Evolutionary conservation across 2,329 filamentous ascomycete species (phyloP).

Genomic region (Myrmaecium sp.): DNA sequence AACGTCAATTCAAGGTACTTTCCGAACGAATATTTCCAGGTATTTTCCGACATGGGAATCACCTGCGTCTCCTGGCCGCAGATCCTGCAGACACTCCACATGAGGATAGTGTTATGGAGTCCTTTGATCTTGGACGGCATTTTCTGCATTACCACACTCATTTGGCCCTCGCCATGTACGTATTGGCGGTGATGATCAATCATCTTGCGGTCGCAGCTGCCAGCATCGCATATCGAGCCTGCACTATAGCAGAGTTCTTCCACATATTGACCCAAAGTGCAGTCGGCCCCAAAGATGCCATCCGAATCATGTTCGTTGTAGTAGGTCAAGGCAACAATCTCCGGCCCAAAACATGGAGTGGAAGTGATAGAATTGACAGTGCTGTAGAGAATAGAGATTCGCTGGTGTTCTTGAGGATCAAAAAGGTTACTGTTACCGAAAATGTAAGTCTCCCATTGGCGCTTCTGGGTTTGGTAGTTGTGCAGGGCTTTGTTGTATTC

Average conservation of each 20-base stretch:
- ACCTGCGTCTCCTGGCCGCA: constrained; percentile 83
- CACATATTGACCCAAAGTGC: constrained; percentile 85
- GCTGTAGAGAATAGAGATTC: constrained; percentile 87
- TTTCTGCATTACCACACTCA: constrained; percentile 78
- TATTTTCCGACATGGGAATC: constrained; percentile 79
- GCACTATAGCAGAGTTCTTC: constrained; percentile 72
- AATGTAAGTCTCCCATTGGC: constrained; percentile 92
- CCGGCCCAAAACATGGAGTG: constrained; percentile 81
- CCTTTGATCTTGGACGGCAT: constrained; percentile 48
- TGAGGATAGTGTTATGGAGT: constrained; percentile 61
- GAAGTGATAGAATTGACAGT: constrained; percentile 87
- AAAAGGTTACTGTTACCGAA: constrained; percentile 73
- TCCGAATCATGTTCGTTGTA: constrained; percentile 74
- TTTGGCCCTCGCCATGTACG: constrained; percentile 85
- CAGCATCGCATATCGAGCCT: constrained; percentile 60
- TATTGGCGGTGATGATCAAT: constrained; percentile 90
- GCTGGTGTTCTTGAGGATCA: constrained; percentile 89
- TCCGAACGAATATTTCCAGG: constrained; percentile 96
- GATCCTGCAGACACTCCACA: constrained; percentile 95
- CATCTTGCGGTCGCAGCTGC: constrained; percentile 78
- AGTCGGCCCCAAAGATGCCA: constrained; percentile 61
- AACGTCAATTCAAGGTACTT: constrained; percentile 97
- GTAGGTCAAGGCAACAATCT: constrained; percentile 77
- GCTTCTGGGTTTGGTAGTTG: constrained; percentile 84
- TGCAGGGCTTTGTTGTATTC: constrained; percentile 93